Conservation (phyloP, 2,329 filamentous ascomycete genomes). For the Thelonectria rubi region DNA sequence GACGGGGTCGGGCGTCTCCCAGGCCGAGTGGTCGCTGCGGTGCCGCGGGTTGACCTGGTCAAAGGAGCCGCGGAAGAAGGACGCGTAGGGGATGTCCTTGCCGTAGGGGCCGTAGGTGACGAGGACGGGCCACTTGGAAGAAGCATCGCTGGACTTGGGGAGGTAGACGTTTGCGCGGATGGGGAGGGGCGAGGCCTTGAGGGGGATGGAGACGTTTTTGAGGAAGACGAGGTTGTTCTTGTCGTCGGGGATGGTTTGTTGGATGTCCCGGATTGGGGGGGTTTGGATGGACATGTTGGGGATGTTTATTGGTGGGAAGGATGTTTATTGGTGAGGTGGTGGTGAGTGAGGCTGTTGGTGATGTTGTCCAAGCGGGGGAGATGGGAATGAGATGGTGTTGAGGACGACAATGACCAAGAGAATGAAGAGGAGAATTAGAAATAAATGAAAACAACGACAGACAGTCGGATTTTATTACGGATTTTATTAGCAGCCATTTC, state of each 20-base stretch:
- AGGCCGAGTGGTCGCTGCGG: constrained; percentile 62
- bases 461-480: neutral
- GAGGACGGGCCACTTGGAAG: constrained; percentile 20
- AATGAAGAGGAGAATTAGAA: too few relatives aligned
- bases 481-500: neutral
- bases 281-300: constrained; percentile 20
- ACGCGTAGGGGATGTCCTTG: constrained; percentile 22
- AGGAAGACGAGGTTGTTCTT: constrained; percentile 21
- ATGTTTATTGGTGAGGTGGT: too few relatives aligned
- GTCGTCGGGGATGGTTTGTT: constrained; percentile 15
- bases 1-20: constrained; percentile 67
- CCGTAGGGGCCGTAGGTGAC: constrained; percentile 24
- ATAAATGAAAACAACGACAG: neutral
- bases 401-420: too few relatives aligned
- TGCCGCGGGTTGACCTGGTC: constrained; percentile 63
- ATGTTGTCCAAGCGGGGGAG: too few relatives aligned
- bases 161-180: constrained; percentile 46
- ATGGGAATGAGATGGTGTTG: neutral
- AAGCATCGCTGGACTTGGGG: constrained; percentile 30
- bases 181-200: constrained; percentile 18
- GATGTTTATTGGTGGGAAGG: too few relatives aligned
- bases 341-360: neutral
- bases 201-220: constrained; percentile 25
- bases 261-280: constrained; percentile 20
- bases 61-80: constrained; percentile 45